A percentile compares a stretch with the other conserved stretches of the same genome.
phyloP scores from a whole-genome alignment of 1,139 yeast species.

The Protomyces macrosporus region DNA sequence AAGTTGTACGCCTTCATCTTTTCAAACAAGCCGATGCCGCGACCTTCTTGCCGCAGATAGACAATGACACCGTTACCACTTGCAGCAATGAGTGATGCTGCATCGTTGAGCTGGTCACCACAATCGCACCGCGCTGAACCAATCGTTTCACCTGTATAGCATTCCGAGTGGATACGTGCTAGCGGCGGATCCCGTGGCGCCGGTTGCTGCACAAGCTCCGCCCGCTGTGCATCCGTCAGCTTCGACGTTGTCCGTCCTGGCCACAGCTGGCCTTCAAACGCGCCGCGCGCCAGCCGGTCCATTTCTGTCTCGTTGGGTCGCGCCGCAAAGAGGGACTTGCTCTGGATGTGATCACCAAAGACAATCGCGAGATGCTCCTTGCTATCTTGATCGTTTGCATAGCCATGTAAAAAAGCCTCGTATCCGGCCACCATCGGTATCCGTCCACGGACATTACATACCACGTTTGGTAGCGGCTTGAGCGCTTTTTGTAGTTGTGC shows the following conservation, averaged over 20 bases:
- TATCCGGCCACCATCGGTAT: slow-evolving; percentile 92
- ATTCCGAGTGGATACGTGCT: slow-evolving; percentile 89
- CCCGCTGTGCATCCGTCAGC: background rate
- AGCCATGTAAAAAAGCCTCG: slow-evolving; percentile 85
- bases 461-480: slow-evolving; percentile 57
- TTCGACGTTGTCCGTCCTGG: slow-evolving; percentile 76
- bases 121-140: slow-evolving; percentile 99
- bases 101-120: slow-evolving; percentile 98
- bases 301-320: slow-evolving; percentile 73
- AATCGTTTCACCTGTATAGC: slow-evolving; percentile 98
- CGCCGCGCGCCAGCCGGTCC: slow-evolving; percentile 95
- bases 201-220: background rate
- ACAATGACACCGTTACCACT: slow-evolving; percentile 91
- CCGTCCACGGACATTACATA: slow-evolving; percentile 85
- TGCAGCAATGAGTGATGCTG: slow-evolving; percentile 85
- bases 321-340: slow-evolving; percentile 60
- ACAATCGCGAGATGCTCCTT: slow-evolving; percentile 97
- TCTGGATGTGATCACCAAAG: slow-evolving; percentile 85
- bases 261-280: slow-evolving; percentile 78
- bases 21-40: slow-evolving; percentile 96
- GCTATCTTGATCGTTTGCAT: slow-evolving; percentile 74
- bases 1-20: slow-evolving; percentile 93
- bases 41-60: slow-evolving; percentile 93
- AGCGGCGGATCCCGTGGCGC: slow-evolving; percentile 41
- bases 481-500: slow-evolving; percentile 16